These are phyloP conservation scores for Kurtzmaniella natalensis DNA, from an alignment of 1,139 yeast species.

Conservation along the genomic window DNA sequence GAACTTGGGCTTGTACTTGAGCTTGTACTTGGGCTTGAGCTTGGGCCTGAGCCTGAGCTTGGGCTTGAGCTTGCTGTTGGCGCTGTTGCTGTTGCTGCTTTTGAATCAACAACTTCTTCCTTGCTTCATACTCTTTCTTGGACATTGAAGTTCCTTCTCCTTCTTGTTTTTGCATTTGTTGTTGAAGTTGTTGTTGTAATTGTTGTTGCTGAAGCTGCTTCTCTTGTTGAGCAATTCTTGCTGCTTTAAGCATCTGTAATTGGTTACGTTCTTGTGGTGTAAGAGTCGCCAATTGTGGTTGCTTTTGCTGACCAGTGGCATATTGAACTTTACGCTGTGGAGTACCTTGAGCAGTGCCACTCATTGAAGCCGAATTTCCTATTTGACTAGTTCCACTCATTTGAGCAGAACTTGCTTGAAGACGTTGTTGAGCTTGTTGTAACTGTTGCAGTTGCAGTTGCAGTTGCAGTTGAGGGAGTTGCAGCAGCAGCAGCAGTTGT, in stretches of 20 bases:
- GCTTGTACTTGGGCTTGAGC: neutral
- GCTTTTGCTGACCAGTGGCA: constrained; percentile 13
- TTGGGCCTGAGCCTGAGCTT: neutral
- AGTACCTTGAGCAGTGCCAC: neutral
- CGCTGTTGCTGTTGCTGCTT: constrained; percentile 6
- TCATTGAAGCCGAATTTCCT: neutral
- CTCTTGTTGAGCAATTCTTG: constrained; percentile 30
- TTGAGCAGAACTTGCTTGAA: neutral
- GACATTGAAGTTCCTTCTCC: constrained; percentile 16
- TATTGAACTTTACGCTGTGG: constrained; percentile 4
- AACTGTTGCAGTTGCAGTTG: constrained; percentile 4
- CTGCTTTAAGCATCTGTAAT: constrained; percentile 34
- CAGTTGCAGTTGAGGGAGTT: constrained; percentile 2
- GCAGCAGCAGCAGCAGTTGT: neutral
- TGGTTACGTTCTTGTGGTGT: constrained; percentile 37
- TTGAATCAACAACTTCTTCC: constrained; percentile 6
- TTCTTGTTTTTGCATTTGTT: constrained; percentile 14
- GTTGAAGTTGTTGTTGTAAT: constrained; percentile 19
- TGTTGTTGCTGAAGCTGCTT: constrained; percentile 20
- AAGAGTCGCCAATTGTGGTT: constrained; percentile 26
- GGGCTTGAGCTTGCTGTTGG: constrained; percentile 3
- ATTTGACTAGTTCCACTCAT: no score
- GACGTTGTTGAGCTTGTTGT: neutral
- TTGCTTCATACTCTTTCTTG: constrained; percentile 17
- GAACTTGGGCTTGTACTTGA: neutral